phyloP scores from a whole-genome alignment of 495 filamentous ascomycete species.

The Penicillium diatomitis region DNA sequence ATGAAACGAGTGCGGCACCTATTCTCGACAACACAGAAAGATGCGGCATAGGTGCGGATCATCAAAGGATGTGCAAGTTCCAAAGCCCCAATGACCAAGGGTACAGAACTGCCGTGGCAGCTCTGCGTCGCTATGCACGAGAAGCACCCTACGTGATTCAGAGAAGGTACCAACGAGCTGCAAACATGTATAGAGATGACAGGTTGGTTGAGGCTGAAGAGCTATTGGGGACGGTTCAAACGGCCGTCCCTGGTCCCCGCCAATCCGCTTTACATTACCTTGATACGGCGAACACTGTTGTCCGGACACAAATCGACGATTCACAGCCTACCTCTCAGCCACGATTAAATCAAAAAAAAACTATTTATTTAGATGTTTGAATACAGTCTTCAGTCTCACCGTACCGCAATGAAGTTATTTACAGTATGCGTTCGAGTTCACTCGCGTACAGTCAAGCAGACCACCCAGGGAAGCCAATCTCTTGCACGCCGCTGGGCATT shows the following conservation, averaged over 20 bases:
- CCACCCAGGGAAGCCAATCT: no score
- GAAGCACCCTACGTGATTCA: conserved; percentile 3
- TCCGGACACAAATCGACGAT: background rate
- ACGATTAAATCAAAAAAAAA: background rate
- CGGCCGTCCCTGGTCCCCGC: background rate
- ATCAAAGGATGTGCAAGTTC: conserved; percentile 5
- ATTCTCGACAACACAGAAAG: conserved; percentile 10
- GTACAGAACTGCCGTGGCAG: conserved; percentile 3
- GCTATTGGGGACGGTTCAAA: conserved; percentile 2
- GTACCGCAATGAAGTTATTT: background rate
- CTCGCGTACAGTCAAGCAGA: background rate
- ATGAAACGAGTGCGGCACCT: conserved; percentile 25
- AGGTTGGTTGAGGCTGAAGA: conserved; percentile 2
- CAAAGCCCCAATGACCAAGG: conserved; percentile 2
- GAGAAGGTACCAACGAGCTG: conserved; percentile 1
- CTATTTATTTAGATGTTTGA: background rate
- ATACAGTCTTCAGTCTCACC: background rate
- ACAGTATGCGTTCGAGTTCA: background rate
- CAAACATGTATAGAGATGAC: conserved; percentile 2
- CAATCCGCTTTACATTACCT: conserved; percentile 1
- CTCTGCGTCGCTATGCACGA: conserved; percentile 3
- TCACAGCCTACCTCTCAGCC: background rate
- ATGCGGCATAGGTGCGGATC: conserved; percentile 2
- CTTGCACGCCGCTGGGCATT: no score
- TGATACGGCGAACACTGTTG: background rate